Evolutionary conservation across 768 basidiomycete genomes (phyloP), one percentile per base, ranked within the genome.

Genomic region (Hygrocybe coccinea): DNA sequence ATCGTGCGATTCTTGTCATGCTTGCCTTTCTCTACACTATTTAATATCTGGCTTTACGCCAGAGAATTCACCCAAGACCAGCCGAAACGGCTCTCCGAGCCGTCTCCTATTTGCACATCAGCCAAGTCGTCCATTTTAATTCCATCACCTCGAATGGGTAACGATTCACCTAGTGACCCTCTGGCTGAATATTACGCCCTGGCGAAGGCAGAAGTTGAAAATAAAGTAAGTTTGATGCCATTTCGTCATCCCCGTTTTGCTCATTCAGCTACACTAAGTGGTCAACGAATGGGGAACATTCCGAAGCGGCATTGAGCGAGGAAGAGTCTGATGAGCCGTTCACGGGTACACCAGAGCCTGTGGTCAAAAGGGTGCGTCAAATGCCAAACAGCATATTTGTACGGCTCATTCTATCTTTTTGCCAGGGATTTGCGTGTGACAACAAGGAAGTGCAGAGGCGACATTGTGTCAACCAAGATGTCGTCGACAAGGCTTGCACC

Each of bases 391-490:
- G n/a, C n/a, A n/a, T n/a, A n/a, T n/a, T n/a, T n/a, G n/a, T n/a
- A n/a, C n/a, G n/a, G n/a, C n/a, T n/a, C n/a, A n/a, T n/a, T n/a
- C n/a, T n/a, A n/a, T n/a, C n/a, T n/a, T 25, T 14, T 24, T 22
- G 38, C 5, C 50, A 89, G 85, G 82, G 81, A n/a, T 91, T 81
- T 69, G 71, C 81, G 12, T 87, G 86, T 64, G 87, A 91, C 59
- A 69, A 70, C 14, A 79, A 78, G 60, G 72, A 73, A 24, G 62
- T 56, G 1, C 67, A 64, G 44, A 61, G 57, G 12, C 62, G 52
- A 1, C 63, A 64, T 3, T 83, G 81, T 56, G 73, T 74, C 2
- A 92, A 92, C 63, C 85, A 90, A 65, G 80, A 85, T 61, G 79
- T 92, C 46, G 76, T 89, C 33, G 84, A 86, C 63, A 89, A 88